Percentiles rank a stretch among this genome's conserved stretches.
These are phyloP conservation scores for Rickenella mellea DNA, from an alignment of 768 basidiomycete genomes.

Conservation along the genomic window DNA sequence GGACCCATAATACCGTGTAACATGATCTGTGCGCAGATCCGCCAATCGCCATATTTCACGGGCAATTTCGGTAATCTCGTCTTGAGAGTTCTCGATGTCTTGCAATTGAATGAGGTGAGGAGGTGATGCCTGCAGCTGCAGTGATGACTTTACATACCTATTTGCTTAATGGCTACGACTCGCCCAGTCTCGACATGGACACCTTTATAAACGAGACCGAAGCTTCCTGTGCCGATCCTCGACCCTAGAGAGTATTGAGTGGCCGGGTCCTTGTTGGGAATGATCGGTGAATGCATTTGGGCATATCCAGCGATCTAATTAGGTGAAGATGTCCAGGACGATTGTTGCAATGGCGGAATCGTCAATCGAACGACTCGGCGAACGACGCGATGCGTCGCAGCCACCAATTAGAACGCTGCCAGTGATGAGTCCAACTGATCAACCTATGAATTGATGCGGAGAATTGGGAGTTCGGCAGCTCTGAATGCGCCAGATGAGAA, in stretches of 20 bases:
- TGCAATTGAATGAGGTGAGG: constrained; percentile 3
- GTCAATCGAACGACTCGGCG: no score
- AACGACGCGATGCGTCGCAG: no score
- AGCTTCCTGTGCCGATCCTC: constrained; percentile 95
- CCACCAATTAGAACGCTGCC: no score
- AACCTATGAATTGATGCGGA: no score
- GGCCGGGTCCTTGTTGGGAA: constrained; percentile 73
- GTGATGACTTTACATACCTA: constrained; percentile 72
- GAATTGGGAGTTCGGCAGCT: no score
- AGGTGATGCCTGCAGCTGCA: no score
- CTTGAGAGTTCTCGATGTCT: constrained; percentile 95
- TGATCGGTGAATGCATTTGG: constrained; percentile 63
- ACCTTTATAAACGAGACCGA: constrained; percentile 96
- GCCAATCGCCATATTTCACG: constrained; percentile 96
- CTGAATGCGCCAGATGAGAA: no score
- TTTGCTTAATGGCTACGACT: constrained; percentile 97
- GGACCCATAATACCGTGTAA: constrained; percentile 93
- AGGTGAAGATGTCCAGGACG: no score
- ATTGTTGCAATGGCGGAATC: no score
- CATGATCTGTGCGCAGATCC: constrained; percentile 92
- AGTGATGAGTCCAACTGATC: no score
- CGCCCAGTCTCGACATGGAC: constrained; percentile 90
- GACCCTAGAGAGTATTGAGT: constrained; percentile 88
- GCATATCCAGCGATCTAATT: no score
- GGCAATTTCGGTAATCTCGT: constrained; percentile 97